Base-by-base conservation (phyloP, 1,284 basidiomycete species). In the Rhodotorula sp. region DNA sequence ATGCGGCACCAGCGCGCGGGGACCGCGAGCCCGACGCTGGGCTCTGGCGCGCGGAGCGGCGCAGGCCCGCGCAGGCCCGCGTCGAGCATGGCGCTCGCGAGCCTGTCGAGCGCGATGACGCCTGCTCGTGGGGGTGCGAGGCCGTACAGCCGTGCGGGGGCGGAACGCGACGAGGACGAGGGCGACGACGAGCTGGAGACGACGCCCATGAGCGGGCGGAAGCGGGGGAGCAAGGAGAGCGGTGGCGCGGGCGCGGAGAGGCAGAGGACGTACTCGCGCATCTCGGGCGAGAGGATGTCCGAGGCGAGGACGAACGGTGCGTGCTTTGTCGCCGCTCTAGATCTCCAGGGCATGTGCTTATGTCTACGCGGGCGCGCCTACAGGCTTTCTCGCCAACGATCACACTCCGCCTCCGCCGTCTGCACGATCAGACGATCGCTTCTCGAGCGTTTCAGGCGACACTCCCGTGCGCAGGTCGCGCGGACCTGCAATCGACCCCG, bases 151-250 rank as follows among this genome's bases (percentile, higher is more conserved):
- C 19, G 48, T 5, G 48, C 19, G 48, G 16, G 48, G 19, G 34
- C 34, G 34, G 48, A 49, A 17, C 42, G 17, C n/a, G 48, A 44
- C 12, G 17, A 25, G 34, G 48, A 50, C 8, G 17, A 57, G 14
- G 50, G 17, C 14, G 57, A 54, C 2, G n/a, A 34, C 19, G 64
- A 66, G 45, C 17, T 44, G 27, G 63, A 71, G 56, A 45, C 13
- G 27, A 68, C 66, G 46, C 69, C 66, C 19, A 67, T 53, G 64
- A 68, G 63, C 23, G 66, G 34, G 42, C 64, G 34, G 46, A 67
- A 67, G 48, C 21, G 54, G 42, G 55, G 3, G 10, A 55, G 68
- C 13, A 42, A 57, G 34, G 64, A 54, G 49, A 68, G 59, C 41
- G 49, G 49, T 1, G 61, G 44, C 8, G 55, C 59, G 23, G 25